These are phyloP conservation scores for Leucosporidium yakuticum DNA, from an alignment of 768 basidiomycete species.

Conservation along the genomic window DNA sequence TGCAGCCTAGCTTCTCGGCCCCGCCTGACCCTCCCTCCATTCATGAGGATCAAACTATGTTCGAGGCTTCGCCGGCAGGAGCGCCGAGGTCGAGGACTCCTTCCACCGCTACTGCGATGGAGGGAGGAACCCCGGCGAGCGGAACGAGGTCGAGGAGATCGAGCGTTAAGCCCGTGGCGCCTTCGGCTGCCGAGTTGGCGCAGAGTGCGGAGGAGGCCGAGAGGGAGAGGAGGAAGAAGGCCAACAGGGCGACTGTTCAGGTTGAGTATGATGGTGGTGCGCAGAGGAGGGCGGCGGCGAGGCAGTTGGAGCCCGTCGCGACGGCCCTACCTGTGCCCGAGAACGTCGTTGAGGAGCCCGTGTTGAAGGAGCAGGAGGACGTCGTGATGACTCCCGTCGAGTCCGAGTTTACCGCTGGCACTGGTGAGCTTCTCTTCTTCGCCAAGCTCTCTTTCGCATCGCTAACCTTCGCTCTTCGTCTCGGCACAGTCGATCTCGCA, in stretches of 20 bases:
- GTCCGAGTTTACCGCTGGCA: not conserved
- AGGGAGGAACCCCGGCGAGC: not conserved
- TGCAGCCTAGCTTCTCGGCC: slow-evolving; percentile 24
- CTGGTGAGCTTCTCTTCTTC: not conserved
- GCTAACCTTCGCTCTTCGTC: not conserved
- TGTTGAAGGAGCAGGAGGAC: not conserved
- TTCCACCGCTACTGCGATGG: not conserved
- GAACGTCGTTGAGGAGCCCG: not conserved
- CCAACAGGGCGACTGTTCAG: slow-evolving; percentile 82
- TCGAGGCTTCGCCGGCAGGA: not conserved
- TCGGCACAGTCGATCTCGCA: not conserved
- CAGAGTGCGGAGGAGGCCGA: slow-evolving; percentile 39
- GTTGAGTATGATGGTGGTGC: slow-evolving; percentile 66
- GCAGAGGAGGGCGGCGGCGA: slow-evolving; percentile 7
- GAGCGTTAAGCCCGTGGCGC: not conserved
- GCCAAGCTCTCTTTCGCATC: not conserved
- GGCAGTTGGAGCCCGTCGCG: not conserved
- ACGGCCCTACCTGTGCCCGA: slow-evolving; percentile 2
- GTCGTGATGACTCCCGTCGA: slow-evolving; percentile 2
- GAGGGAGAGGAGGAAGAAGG: slow-evolving; percentile 49
- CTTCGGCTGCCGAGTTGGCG: not conserved
- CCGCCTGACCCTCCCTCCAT: slow-evolving; percentile 3
- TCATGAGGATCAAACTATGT: slow-evolving; percentile 24
- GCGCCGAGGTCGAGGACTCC: not conserved
- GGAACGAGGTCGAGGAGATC: not conserved